Evolutionary conservation across 768 basidiomycete species (phyloP), one percentile per base, ranked within the genome.

Genomic region (Lentinula guzmanii): DNA sequence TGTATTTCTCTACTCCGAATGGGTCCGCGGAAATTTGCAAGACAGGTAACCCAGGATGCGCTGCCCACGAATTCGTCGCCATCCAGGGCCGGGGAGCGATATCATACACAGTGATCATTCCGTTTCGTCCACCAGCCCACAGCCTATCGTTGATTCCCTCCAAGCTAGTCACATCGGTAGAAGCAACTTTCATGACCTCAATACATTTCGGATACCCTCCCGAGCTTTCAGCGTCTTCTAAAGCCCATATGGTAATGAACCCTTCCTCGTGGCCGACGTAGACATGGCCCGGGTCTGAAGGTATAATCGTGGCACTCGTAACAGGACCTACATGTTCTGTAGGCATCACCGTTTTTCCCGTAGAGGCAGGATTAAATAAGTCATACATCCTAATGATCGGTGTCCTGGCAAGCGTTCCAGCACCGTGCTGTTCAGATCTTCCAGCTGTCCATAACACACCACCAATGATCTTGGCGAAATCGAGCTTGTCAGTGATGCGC

Each of bases 241-340:
- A 63, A 24, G 74, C 66, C 95, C 97, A 99, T n/a, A 95, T 76
- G 1, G 87, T 89, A 64, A 98, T 79, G 68, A 81, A 87, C 0
- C 96, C 96, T 45, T 90, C 94, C 71, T 98, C 95, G 67, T 99
- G 96, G 0, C 91, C 94, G 37, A 99, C 76, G 67, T 88, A 97
- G 42, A 92, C 89, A 33, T 77, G 72, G 2, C 82, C 78, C 0
- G 87, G 86, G 18, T 83, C 77, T 1, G 86, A 82, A 0, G 91
- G 87, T 6, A 98, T 71, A 35, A 91, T 76, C 0, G 94, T 85
- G 0, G 89, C 93, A 37, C 86, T 85, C 0, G 91, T 92, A 18
- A 98, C 90, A 1, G 91, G 81, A 0, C 95, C 96, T 5, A 91
- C 83, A 58, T 86, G 83, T 46, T 91, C 89, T 0, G 77, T 80